Conservation (phyloP, 768 basidiomycete species). For the Sarcomyxa edulis region DNA sequence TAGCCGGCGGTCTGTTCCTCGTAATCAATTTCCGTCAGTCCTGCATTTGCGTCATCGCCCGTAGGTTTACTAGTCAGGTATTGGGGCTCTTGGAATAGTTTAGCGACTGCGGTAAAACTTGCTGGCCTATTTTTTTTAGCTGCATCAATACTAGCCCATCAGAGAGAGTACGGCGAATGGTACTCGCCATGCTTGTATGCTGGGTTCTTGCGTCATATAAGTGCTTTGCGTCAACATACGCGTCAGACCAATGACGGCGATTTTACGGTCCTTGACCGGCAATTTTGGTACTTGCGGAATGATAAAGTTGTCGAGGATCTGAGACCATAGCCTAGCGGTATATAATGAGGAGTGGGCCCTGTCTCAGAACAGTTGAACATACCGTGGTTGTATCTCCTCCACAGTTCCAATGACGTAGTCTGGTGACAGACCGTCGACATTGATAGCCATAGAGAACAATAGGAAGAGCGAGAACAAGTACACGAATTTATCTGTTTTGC, state of each 20-base stretch:
- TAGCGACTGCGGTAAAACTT: constrained; percentile 63
- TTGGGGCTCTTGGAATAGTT: constrained; percentile 76
- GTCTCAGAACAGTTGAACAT: constrained; percentile 7
- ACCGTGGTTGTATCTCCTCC: constrained; percentile 86
- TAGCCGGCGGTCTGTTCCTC: constrained; percentile 91
- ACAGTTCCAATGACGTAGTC: constrained; percentile 75
- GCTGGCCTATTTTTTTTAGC: constrained; percentile 48
- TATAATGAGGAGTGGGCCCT: too few relatives aligned
- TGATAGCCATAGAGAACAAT: constrained; percentile 68
- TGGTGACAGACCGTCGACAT: constrained; percentile 68
- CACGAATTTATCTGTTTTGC: constrained; percentile 85
- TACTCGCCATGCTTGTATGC: constrained; percentile 59
- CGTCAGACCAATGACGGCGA: constrained; percentile 76
- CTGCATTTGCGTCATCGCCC: constrained; percentile 46
- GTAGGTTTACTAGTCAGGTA: constrained; percentile 42
- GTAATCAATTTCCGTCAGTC: constrained; percentile 75
- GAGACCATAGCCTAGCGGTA: constrained; percentile 59
- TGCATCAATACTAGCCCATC: neutral
- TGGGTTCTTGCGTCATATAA: constrained; percentile 62
- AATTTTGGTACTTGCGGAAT: constrained; percentile 78
- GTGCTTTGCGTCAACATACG: constrained; percentile 72
- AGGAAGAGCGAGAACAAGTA: constrained; percentile 81
- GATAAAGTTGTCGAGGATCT: constrained; percentile 72
- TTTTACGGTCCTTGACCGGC: constrained; percentile 78
- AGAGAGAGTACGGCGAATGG: too few relatives aligned